Base-by-base conservation (phyloP, 768 basidiomycete genomes). In the Kwoniella mangroviensis region DNA sequence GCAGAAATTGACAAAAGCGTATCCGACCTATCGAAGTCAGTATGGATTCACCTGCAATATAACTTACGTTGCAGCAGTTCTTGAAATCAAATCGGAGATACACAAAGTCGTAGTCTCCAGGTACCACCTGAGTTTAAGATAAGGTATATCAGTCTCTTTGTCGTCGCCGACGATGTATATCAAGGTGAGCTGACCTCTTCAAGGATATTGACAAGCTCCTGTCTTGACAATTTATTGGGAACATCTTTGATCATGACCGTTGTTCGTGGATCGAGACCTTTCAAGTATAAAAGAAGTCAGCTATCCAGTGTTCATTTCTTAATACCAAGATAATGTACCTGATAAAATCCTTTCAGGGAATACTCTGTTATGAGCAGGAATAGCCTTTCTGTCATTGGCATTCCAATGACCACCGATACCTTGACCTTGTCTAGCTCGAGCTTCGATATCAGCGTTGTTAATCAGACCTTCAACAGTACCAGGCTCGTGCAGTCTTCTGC, bases 231-330 rank as follows among this genome's bases (percentile, higher is more conserved):
- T 59, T 81, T 81, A 74, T 83, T 83, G 3, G 81, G 81, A 4
- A 82, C 80, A 58, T 83, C 82, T 63, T 83, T 83, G 69, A 83
- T 70, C 82, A 83, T 83, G 34, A 83, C 76, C 0, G 82, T 78
- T 0, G 82, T 83, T 24, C 82, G 74, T 15, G 49, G 45, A 52
- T 83, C 82, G 17, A 72, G 65, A 0, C 80, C 80, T 81, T 67
- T 26, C 15, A 13, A 51, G 7, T 13, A 15, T 54, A 56, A 24
- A n/a, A 49, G 34, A 34, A 34, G 34, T 34, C 34, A 34, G 34
- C 34, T 34, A 34, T 34, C 34, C 34, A 34, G 34, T 34, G 9
- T 34, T 34, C 34, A 34, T 34, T 34, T 34, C 34, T 7, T 34
- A 34, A 34, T 7, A 34, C 3, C 34, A 34, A 34, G 34, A 26